These are phyloP conservation scores for Erythrophleum fordii DNA, from an alignment of 306 rosid genomes.

Conservation along the genomic window DNA sequence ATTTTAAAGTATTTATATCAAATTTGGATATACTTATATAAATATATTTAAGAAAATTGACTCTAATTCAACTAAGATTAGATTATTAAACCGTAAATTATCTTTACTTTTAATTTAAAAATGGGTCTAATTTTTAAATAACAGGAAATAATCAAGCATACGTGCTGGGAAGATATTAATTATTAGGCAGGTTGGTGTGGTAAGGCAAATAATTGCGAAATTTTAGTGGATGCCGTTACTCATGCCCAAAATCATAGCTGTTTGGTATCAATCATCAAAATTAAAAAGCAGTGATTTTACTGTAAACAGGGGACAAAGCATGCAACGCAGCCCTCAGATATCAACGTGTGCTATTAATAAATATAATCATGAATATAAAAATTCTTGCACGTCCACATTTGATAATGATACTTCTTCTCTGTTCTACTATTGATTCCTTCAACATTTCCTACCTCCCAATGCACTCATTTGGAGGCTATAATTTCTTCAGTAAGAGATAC, in stretches of 20 bases:
- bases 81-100: no score
- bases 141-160: background rate
- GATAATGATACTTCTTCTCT: background rate
- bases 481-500: no score
- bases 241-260: no score
- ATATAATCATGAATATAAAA: slow-evolving; percentile 21
- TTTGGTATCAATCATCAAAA: no score
- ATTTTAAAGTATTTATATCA: no score
- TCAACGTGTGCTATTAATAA: slow-evolving; percentile 25
- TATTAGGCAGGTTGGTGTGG: background rate
- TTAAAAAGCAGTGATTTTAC: background rate
- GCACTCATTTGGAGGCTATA: background rate
- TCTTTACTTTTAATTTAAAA: no score
- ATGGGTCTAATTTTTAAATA: no score
- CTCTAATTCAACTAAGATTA: no score
- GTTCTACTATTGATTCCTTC: background rate
- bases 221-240: background rate
- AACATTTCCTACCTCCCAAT: background rate
- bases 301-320: background rate
- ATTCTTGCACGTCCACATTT: slow-evolving; percentile 34
- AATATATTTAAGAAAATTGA: no score
- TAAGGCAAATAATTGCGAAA: background rate
- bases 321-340: slow-evolving; percentile 1
- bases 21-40: no score
- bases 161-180: background rate